These are phyloP conservation scores for Aspergillus hiratsukae DNA, from an alignment of 2,329 filamentous ascomycete species.

Conservation along the genomic window DNA sequence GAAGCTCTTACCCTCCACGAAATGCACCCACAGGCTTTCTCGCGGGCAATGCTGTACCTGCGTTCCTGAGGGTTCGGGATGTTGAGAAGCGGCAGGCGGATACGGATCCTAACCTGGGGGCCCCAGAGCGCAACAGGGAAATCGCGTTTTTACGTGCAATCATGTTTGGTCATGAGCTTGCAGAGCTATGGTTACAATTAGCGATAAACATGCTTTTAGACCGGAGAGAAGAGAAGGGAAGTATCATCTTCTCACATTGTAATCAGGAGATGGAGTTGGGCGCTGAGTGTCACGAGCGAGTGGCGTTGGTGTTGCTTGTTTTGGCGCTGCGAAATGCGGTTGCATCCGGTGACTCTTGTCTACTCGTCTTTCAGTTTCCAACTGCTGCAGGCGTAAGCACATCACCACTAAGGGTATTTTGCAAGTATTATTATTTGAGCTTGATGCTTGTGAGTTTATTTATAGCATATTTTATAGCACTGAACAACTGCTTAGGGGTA, in stretches of 20 bases:
- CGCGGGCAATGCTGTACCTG: slow-evolving; percentile 45
- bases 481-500: neutral
- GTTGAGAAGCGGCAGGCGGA: slow-evolving; percentile 32
- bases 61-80: slow-evolving; percentile 33
- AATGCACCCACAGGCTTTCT: slow-evolving; percentile 67
- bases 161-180: slow-evolving; percentile 7
- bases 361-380: neutral
- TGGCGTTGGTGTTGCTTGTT: slow-evolving; percentile 13
- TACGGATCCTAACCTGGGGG: slow-evolving; percentile 17
- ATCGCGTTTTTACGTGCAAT: slow-evolving; percentile 13
- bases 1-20: slow-evolving; percentile 60
- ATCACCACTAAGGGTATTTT: neutral
- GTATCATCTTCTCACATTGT: neutral
- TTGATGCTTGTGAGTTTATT: no score
- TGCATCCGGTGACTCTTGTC: slow-evolving; percentile 13
- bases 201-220: slow-evolving; percentile 2
- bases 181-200: neutral
- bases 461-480: neutral
- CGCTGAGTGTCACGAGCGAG: neutral
- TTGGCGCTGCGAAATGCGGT: slow-evolving; percentile 13
- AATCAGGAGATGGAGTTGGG: slow-evolving; percentile 1
- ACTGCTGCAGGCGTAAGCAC: neutral
- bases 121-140: slow-evolving; percentile 13
- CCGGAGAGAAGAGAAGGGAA: neutral
- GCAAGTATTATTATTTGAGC: neutral